Conservation (phyloP, 202 grass and related monocot species). For the Bolboschoenoplectus hybrid region DNA sequence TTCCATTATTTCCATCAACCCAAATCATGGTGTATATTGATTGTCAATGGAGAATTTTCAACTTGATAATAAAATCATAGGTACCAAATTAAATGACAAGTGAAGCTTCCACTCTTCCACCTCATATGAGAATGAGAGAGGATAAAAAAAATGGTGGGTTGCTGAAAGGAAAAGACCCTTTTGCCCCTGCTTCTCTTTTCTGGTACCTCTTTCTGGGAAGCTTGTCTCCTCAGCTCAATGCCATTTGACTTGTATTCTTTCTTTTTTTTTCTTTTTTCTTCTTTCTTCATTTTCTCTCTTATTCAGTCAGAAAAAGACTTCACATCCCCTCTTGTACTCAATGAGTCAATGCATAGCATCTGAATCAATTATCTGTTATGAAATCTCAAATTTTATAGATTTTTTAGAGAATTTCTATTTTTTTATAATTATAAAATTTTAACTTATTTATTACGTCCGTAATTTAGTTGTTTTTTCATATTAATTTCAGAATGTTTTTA, state of each 20-base stretch:
- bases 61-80: background rate
- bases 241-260: constrained; percentile 20
- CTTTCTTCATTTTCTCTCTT: too few species aligned
- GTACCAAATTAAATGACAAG: background rate
- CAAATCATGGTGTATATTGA: background rate
- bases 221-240: background rate
- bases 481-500: too few species aligned
- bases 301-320: too few species aligned
- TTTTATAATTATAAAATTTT: background rate
- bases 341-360: too few species aligned
- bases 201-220: constrained; percentile 29
- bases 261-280: background rate
- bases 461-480: background rate
- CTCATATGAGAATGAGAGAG: background rate
- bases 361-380: too few species aligned
- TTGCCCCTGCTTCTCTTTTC: background rate
- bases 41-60: background rate
- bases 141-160: constrained; percentile 3
- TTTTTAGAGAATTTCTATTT: background rate
- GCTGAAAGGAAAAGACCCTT: background rate
- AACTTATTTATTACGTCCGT: background rate
- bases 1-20: background rate
- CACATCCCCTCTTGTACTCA: too few species aligned
- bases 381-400: too few species aligned
- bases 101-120: constrained; percentile 7